Base-by-base conservation (phyloP, 2,329 filamentous ascomycete genomes). In the Tolypocladium sp. region DNA sequence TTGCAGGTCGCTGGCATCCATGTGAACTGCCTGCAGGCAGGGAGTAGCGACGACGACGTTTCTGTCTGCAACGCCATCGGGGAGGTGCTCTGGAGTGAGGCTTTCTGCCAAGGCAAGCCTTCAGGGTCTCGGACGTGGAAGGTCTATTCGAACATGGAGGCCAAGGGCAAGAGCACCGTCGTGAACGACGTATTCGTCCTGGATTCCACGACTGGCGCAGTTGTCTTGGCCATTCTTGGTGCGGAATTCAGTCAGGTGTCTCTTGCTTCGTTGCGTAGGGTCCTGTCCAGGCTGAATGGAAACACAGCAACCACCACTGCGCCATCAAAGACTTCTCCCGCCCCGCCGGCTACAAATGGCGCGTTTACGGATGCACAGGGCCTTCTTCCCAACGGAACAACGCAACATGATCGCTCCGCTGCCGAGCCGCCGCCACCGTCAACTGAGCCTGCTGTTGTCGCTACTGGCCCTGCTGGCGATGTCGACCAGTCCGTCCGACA, bases 1-100 rank as follows among this genome's bases (percentile, higher is more conserved):
- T 38, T 58, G n/a, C 57, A 58, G 37, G 53, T 59, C 12, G 25
- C 57, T 8, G 57, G 53, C 9, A 55, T 59, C 20, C 57, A 59
- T 12, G n/a, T 33, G 10, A 56, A 56, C 37, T 56, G 57, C 25
- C 53, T 59, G 15, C 15, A 37, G 13, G 35, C n/a, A 4, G 13
- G 22, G 6, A 12, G 52, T 5, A 30, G 12, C 10, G n/a, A 25
- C 27, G 40, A 41, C 1, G 52, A 59, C n/a, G 53, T 59, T 3
- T 40, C 40, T 46, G 53, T 59, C 30, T 59, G 57, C 22, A 56
- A 38, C 9, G 25, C 30, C 33, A 9, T 59, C 1, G 53, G 40
- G 4, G 53, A 56, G 20, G 33, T 59, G 4, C 17, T 55, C 27
- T 27, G 38, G 25, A 22, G 30, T 27, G 13, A 30, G 20, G 17